Percentiles rank a stretch among this genome's conserved stretches.
Evolutionary conservation across 2,329 filamentous ascomycete species (phyloP).

Genomic region (Geosmithia morbida): DNA sequence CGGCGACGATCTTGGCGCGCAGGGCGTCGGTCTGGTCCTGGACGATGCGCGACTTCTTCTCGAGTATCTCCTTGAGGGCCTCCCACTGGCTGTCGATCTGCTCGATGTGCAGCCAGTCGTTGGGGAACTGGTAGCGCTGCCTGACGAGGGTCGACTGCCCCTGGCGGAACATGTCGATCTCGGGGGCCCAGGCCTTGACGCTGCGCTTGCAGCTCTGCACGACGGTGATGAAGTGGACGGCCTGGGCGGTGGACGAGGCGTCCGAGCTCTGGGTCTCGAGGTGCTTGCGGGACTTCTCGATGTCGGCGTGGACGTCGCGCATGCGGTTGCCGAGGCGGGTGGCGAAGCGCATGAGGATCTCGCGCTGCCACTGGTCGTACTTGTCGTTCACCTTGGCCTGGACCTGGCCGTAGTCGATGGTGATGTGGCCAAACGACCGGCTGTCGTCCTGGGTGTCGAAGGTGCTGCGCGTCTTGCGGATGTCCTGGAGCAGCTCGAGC

Average conservation of each 20-base stretch:
- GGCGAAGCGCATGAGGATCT: constrained; percentile 89
- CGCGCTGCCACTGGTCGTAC: constrained; percentile 99
- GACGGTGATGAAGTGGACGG: constrained; percentile 95
- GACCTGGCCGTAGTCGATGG: constrained; percentile 95
- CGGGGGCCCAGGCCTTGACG: constrained; percentile 85
- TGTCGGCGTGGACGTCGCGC: constrained; percentile 81
- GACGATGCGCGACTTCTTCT: constrained; percentile 87
- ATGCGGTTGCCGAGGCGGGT: constrained; percentile 77
- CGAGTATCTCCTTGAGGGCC: constrained; percentile 79
- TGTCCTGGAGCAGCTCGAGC: constrained; percentile 93
- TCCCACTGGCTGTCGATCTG: constrained; percentile 96
- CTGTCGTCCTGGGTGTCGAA: constrained; percentile 96
- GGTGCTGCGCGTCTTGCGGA: constrained; percentile 85
- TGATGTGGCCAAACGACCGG: constrained; percentile 83
- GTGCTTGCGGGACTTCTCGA: constrained; percentile 79
- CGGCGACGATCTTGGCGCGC: constrained; percentile 83
- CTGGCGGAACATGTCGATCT: constrained; percentile 91
- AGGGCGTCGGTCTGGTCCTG: constrained; percentile 92
- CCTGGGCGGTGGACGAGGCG: constrained; percentile 88
- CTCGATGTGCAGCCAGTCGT: constrained; percentile 89
- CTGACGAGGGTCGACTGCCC: constrained; percentile 84
- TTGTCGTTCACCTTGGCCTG: constrained; percentile 98
- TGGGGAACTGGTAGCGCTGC: constrained; percentile 85
- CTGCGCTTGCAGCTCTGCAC: constrained; percentile 94
- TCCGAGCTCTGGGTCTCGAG: constrained; percentile 87